Base-by-base conservation (phyloP, 305 asterid genomes). In the Caryopteris hybrid region DNA sequence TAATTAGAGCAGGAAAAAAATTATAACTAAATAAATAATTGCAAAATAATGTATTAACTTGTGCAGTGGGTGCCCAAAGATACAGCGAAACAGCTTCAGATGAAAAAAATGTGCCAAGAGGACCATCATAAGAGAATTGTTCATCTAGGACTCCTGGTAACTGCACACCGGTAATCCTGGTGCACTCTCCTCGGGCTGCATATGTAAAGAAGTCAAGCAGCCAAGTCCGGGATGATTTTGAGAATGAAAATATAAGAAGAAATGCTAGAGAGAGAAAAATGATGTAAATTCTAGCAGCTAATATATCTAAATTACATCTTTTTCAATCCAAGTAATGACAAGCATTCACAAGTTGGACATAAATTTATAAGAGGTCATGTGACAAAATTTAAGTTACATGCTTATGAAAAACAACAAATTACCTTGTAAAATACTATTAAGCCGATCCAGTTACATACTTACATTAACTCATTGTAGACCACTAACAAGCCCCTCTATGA, bases 41-140 rank as follows among this genome's bases (percentile, higher is more conserved):
- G 9, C 61, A 14, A 64, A 50, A 50, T 39, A 66, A 21, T 21
- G 72, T 42, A 67, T 75, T 75, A 73, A 86, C 99, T 85, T 87
- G 97, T 38, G 99, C 98, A 77, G 98, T 91, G 54, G 99, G 98
- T 56, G 99, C 98, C 99, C 97, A 94, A 38, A 91, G 89, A 77
- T 85, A 78, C 62, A 94, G 83, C 64, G 87, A 79, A 80, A 89
- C 67, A 51, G 84, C 79, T 46, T 86, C 82, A 46, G 79, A 65
- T 8, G 89, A 84, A 70, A 89, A 91, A 43, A 76, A 69, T 58
- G 93, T 74, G 18, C 99, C 99, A 50, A 91, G 93, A 66, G 96
- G 90, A 66, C 99, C 98, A 79, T 59, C 60, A 46, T 94, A 94
- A 52, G 78, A 84, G 81, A 89, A 91, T 64, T 89, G 76, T 70